Base-by-base conservation (phyloP, 2,329 filamentous ascomycete species). In the Pseudogymnoascus sp. region DNA sequence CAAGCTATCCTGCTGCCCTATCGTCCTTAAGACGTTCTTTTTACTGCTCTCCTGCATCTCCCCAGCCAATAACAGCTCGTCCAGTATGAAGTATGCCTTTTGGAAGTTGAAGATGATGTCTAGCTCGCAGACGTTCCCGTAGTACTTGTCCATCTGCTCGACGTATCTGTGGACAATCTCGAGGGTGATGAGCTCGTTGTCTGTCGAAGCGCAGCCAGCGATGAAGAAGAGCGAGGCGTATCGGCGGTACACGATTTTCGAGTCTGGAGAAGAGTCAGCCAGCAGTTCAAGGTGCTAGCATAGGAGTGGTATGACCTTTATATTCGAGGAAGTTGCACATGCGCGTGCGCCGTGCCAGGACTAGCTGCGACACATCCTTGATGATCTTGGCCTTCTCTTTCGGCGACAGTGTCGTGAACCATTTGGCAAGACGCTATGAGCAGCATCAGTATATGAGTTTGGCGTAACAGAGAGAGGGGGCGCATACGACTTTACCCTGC, bases 281-380 rank as follows among this genome's bases (percentile, higher is more conserved):
- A 31, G 23, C n/a, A 23, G 36, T 38, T 60, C 34, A 60, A 4
- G 5, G 9, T 38, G 31, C 59, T 60, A 61, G 37, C 67, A 56
- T 18, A 21, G 12, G 49, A 56, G 28, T 12, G 28, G 28, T 34
- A 75, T 59, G 70, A 96, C 93, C 93, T 87, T 99, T 99, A 79
- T 99, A 99, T 76, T 99, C 95, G 65, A 99, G 85, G 78, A 99
- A 99, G 79, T 99, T 99, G 85, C 95, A 99, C 95, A 99, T 99
- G 76, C 95, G 91, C 65, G 95, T 97, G 73, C 95, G 87, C 70
- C 95, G 87, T 67, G 95, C 95, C 69, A 99, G 88, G 70, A 99
- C 95, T 60, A 97, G 89, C 79, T 97, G 95, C 66, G 95, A 92
- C 72, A 99, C 95, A 82, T 99, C 95, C 79, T 99, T 99, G 84